Conservation (phyloP, 2,329 filamentous ascomycete genomes). For the Xylariales sp. region DNA sequence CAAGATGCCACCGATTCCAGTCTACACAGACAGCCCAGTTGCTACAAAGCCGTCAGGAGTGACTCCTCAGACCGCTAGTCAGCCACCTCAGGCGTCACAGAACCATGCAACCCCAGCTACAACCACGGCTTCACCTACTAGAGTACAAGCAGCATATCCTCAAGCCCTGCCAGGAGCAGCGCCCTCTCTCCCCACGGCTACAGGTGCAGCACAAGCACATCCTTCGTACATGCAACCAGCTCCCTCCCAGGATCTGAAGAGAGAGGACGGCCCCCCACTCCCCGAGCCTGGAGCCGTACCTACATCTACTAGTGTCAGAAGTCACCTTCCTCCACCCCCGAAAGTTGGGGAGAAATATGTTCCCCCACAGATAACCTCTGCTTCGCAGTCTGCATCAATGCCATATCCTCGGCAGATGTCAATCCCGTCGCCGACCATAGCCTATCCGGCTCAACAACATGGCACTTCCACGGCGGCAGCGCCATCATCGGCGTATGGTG, state of each 20-base stretch:
- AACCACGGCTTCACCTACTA: slow-evolving; percentile 21
- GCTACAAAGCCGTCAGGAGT: slow-evolving; percentile 44
- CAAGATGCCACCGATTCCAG: slow-evolving; percentile 60
- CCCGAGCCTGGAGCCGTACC: slow-evolving; percentile 56
- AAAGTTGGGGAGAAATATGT: slow-evolving; percentile 42
- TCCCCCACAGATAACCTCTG: slow-evolving; percentile 27
- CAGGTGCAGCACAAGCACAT: slow-evolving; percentile 31
- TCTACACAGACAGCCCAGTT: slow-evolving; percentile 57
- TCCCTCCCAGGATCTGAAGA: slow-evolving; percentile 32
- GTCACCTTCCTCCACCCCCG: slow-evolving; percentile 45
- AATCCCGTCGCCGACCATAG: slow-evolving; percentile 40
- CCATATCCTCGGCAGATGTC: slow-evolving; percentile 45
- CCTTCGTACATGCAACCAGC: slow-evolving; percentile 34
- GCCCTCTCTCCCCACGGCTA: slow-evolving; percentile 39
- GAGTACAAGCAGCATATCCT: slow-evolving; percentile 28
- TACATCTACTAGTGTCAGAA: slow-evolving; percentile 26
- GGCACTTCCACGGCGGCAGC: slow-evolving; percentile 37
- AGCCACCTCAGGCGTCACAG: slow-evolving; percentile 14
- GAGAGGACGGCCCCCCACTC: slow-evolving; percentile 38
- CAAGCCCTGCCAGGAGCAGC: slow-evolving; percentile 43
- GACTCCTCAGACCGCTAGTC: slow-evolving; percentile 23
- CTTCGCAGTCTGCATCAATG: slow-evolving; percentile 25
- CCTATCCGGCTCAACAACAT: slow-evolving; percentile 36
- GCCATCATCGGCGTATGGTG: slow-evolving; percentile 25
- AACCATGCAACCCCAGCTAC: slow-evolving; percentile 25